Percentiles rank a stretch among this genome's conserved stretches.
Evolutionary conservation across 768 basidiomycete species (phyloP).

Genomic region (Strobilomyces confusus): DNA sequence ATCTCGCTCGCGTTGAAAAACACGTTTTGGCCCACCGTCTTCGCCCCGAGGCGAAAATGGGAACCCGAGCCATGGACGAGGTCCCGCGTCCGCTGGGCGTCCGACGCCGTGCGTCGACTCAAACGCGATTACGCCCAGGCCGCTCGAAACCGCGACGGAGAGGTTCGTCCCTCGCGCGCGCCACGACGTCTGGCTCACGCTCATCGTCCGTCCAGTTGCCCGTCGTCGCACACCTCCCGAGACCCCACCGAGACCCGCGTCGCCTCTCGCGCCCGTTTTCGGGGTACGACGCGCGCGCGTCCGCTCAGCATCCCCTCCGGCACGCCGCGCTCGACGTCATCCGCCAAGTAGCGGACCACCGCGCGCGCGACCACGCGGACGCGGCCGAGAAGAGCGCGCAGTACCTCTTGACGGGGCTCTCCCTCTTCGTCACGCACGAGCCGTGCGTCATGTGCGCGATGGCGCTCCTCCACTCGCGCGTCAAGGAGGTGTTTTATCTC

Average conservation of each 20-base stretch:
- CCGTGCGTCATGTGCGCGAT: conserved; percentile 98
- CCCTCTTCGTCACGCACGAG: conserved; percentile 90
- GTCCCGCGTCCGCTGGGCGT: conserved; percentile 50
- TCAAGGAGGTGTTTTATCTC: conserved; percentile 79
- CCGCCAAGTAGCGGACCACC: conserved; percentile 58
- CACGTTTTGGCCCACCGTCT: conserved; percentile 83
- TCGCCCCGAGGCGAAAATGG: conserved; percentile 63
- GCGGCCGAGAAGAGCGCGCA: conserved; percentile 57
- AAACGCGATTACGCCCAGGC: conserved; percentile 48
- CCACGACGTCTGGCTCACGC: not conserved
- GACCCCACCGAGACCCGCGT: conserved; percentile 39
- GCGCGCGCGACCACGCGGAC: conserved; percentile 26
- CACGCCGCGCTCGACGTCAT: conserved; percentile 83
- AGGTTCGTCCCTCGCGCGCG: conserved; percentile 46
- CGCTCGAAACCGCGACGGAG: conserved; percentile 36
- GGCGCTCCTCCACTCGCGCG: conserved; percentile 93
- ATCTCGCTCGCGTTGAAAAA: conserved; percentile 64
- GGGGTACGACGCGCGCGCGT: conserved; percentile 67
- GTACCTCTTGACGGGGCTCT: conserved; percentile 83
- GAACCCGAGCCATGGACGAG: conserved; percentile 63
- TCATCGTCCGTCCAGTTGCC: conserved; percentile 49
- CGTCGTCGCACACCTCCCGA: conserved; percentile 67
- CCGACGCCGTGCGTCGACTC: conserved; percentile 56
- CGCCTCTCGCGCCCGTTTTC: conserved; percentile 37
- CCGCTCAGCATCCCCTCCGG: conserved; percentile 71